Evolutionary conservation across 306 rosid species (phyloP), one percentile per base, ranked within the genome.

Genomic region (Cyclanthera cordifolia): DNA sequence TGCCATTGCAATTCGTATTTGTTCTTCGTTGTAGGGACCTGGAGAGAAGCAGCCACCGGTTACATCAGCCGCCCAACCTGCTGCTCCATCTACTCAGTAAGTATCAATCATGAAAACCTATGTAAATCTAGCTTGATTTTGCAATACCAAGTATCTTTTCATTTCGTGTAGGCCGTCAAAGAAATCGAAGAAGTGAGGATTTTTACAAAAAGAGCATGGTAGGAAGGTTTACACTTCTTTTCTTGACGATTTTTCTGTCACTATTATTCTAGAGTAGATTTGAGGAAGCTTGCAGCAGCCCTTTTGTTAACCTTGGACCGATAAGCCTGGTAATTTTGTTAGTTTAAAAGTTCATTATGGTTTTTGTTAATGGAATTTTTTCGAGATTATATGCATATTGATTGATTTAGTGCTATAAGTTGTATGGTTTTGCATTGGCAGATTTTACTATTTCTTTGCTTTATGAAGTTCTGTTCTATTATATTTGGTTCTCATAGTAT

Each of bases 131-230:
- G 15, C 25, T n/a, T 32, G 25, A 17, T 28, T 57, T 57, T 16
- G 9, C 2, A 7, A 32, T 32, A 5, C 14, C 24, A 17, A 45
- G 4, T 0, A 30, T 17, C 34, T 47, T 11, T 47, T 43, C 54
- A 9, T 48, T 13, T 76, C 9, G 12, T 73, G 82, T 90, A 92
- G 98, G 84, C 78, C 58, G 59, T 28, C 93, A 12, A 93, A 93
- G 86, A 87, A 88, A 75, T 70, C 94, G 17, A 93, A 87, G 81
- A 93, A 87, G 91, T 86, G 85, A 86, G 73, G 81, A 61, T 28
- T 39, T 30, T 48, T 65, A 17, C 30, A 19, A 45, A 25, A 34
- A 3, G 82, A 67, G 37, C 6, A n/a, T 52, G 37, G 46, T 24
- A 21, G 68, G 78, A 19, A 27, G 47, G 51, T 47, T 43, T 64